Base-by-base conservation (phyloP, 164 flowering plant species). In the Berberis thunbergii region DNA sequence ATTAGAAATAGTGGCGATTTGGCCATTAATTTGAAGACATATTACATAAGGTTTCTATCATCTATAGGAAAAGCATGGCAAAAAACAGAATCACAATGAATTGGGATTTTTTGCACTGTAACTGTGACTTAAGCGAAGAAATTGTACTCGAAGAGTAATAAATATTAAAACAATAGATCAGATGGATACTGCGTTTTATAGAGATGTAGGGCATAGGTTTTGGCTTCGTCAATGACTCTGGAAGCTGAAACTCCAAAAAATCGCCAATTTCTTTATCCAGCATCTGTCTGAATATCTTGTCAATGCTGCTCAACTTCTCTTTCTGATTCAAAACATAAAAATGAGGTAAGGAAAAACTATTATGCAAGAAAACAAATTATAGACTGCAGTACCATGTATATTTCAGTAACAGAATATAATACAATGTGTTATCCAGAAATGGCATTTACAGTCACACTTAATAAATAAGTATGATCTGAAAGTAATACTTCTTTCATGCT, bases 131-230 rank as follows among this genome's bases (percentile, higher is more conserved):
- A 12, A 6, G 26, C 42, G 42, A 49, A 61, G 5, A 9, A 61
- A 61, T 3, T 13, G 8, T 12, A 46, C 48, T 4, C 6, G n/a
- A 9, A 39, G 48, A 11, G 45, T 43, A 4, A 44, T 3, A 59
- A 54, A 43, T 11, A 3, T 43, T 60, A 10, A 56, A 57, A 60
- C 9, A 41, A 43, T 52, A 50, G 4, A 7, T 12, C 55, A 45
- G 9, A 67, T 59, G 91, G 94, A 89, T 90, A 90, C 97, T 90
- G 79, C 92, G 90, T 74, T 66, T 82, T 52, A 90, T 90, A 61
- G 64, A 77, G 54, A 74, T 78, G 73, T 84, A 87, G 0, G 86
- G 74, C 3, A 66, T 72, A 39, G 86, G 69, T 67, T 82, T 80
- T 75, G 70, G 71, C 44, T 83, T 84, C 70, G 71, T 79, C 62